Evolutionary conservation across 257 asterid species (phyloP).

Genomic region (Solanum neorickii): DNA sequence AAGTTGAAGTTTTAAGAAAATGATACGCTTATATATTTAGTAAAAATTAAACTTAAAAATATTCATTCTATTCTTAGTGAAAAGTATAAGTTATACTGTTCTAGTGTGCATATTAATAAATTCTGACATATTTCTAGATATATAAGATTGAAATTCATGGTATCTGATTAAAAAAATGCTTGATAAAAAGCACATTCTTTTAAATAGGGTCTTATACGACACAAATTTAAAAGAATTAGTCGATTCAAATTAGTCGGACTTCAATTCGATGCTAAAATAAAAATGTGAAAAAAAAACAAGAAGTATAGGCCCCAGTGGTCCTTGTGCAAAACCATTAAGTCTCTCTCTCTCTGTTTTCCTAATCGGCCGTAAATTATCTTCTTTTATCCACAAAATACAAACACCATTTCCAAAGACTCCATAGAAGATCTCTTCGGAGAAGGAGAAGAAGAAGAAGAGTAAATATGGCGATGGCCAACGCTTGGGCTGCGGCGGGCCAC

Average conservation of each 20-base stretch:
- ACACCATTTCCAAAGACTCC: background rate
- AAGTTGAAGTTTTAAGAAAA: no score
- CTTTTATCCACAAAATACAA: background rate
- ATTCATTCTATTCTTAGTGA: no score
- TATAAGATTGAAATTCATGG: background rate
- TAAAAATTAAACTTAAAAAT: no score
- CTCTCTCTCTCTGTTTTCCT: background rate
- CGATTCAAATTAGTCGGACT: background rate
- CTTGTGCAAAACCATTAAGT: background rate
- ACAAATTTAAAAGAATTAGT: no score
- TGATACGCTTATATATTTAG: no score
- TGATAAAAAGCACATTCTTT: no score
- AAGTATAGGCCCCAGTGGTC: background rate
- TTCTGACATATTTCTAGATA: no score
- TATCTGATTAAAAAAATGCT: background rate
- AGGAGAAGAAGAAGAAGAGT: background rate
- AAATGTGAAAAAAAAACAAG: background rate
- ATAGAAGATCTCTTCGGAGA: background rate
- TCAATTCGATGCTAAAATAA: background rate
- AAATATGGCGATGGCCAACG: constrained; percentile 67
- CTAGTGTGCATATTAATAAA: no score
- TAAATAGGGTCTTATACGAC: background rate
- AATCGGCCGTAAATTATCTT: background rate
- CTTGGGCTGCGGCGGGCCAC: constrained; percentile 58
- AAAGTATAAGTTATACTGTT: no score